Evolutionary conservation across 2,329 filamentous ascomycete species (phyloP).

Genomic region (Aureobasidium mangrovei): DNA sequence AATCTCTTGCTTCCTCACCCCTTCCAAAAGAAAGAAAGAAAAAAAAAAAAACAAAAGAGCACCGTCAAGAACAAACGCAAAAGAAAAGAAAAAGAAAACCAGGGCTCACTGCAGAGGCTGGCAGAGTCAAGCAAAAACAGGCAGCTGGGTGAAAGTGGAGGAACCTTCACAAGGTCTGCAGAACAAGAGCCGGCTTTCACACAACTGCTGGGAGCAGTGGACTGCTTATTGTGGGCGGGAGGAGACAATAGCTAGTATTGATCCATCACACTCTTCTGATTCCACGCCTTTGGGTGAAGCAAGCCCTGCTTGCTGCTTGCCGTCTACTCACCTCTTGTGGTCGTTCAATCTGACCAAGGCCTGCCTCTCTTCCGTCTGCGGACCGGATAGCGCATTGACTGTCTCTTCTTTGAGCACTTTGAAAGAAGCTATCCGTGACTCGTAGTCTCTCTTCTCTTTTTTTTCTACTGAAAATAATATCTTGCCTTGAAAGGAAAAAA

Average conservation of each 20-base stretch:
- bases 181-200: constrained; percentile 3
- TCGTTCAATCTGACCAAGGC: constrained; percentile 5
- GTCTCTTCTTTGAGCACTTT: constrained; percentile 3
- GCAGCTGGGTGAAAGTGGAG: constrained; percentile 6
- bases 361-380: constrained; percentile 4
- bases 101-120: background rate
- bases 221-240: constrained; percentile 12
- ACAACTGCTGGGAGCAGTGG: background rate
- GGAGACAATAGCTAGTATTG: constrained; percentile 40
- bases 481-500: constrained; percentile 17
- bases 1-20: background rate
- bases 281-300: constrained; percentile 12
- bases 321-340: constrained; percentile 11
- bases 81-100: background rate
- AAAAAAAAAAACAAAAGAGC: background rate
- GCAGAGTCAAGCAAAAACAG: constrained; percentile 4
- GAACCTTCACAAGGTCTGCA: constrained; percentile 7
- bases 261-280: constrained; percentile 32
- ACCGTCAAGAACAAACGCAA: background rate
- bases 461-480: constrained; percentile 19
- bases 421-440: constrained; percentile 15
- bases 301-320: constrained; percentile 9
- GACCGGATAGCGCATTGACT: constrained; percentile 13
- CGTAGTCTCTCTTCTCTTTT: constrained; percentile 11
- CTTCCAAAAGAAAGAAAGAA: background rate